Conservation (phyloP, 768 basidiomycete species). For the Boletales sp. region DNA sequence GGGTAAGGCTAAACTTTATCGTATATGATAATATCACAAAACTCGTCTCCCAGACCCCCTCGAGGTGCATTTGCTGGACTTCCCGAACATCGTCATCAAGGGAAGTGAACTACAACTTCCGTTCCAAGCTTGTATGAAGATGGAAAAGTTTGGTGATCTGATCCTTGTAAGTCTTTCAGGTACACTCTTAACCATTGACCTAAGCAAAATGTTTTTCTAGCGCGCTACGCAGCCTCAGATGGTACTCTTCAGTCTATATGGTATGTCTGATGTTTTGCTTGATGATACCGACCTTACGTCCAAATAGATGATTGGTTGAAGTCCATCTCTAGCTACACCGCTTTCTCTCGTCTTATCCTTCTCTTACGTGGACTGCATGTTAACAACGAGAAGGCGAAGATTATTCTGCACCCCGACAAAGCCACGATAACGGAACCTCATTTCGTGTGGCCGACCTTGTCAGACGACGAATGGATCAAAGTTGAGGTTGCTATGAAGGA, state of each 20-base stretch:
- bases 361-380: conserved; percentile 95
- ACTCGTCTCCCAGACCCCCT: conserved; percentile 60
- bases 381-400: conserved; percentile 99
- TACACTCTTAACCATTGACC: neutral
- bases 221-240: conserved; percentile 98
- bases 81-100: conserved; percentile 99
- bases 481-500: conserved; percentile 99
- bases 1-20: conserved; percentile 42
- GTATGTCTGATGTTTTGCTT: conserved; percentile 32
- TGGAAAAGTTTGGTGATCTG: conserved; percentile 99
- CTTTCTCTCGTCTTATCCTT: conserved; percentile 97
- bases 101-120: conserved; percentile 96
- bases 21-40: neutral
- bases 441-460: conserved; percentile 94
- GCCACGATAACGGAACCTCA: conserved; percentile 95
- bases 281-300: conserved; percentile 4
- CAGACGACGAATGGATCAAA: conserved; percentile 97
- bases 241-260: conserved; percentile 97
- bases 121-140: conserved; percentile 99
- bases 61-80: conserved; percentile 98
- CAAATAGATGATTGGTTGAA: conserved; percentile 92
- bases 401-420: conserved; percentile 96
- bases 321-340: conserved; percentile 97
- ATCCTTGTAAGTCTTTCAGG: conserved; percentile 57
- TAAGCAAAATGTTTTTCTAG: conserved; percentile 31